phyloP scores from a whole-genome alignment of 352 stramenopile genomes.

The Globisporangium mamillatum region DNA sequence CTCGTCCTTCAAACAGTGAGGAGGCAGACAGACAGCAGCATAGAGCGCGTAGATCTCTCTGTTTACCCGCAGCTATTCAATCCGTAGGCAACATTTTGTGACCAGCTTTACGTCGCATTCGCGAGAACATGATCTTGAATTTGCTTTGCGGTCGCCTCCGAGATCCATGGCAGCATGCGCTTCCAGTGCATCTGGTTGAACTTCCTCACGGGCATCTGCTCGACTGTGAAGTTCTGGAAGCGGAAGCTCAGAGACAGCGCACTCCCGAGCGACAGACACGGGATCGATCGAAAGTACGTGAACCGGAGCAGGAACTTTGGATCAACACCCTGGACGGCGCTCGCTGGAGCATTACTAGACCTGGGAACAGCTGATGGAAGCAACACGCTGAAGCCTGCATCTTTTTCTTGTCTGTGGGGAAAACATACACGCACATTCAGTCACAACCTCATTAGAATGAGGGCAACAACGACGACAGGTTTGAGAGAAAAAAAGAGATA shows the following conservation, averaged over 20 bases:
- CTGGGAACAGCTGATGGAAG: conserved; percentile 5
- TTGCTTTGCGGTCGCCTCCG: conserved; percentile 44
- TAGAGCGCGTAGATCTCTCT: conserved; percentile 5
- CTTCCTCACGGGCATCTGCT: conserved; percentile 67
- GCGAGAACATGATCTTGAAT: conserved; percentile 46
- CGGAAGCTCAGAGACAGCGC: conserved; percentile 74
- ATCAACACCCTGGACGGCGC: conserved; percentile 29
- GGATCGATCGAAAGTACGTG: conserved; percentile 55
- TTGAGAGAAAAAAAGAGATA: background rate
- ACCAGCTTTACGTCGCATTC: conserved; percentile 15
- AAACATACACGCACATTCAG: background rate
- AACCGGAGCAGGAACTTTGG: conserved; percentile 47
- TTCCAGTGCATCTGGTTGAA: conserved; percentile 86
- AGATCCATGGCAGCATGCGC: conserved; percentile 82
- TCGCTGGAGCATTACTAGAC: background rate
- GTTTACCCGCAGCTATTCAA: background rate
- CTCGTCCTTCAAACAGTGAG: conserved; percentile 32
- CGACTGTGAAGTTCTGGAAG: conserved; percentile 63
- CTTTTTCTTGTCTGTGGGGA: conserved; percentile 27
- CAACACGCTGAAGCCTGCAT: conserved; percentile 33
- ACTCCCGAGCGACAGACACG: conserved; percentile 49
- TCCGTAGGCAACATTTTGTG: background rate
- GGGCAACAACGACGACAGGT: background rate
- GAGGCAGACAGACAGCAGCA: conserved; percentile 4
- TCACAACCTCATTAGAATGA: background rate